Evolutionary conservation across 1,284 basidiomycete genomes (phyloP).

Genomic region (Ceratobasidium sp.): DNA sequence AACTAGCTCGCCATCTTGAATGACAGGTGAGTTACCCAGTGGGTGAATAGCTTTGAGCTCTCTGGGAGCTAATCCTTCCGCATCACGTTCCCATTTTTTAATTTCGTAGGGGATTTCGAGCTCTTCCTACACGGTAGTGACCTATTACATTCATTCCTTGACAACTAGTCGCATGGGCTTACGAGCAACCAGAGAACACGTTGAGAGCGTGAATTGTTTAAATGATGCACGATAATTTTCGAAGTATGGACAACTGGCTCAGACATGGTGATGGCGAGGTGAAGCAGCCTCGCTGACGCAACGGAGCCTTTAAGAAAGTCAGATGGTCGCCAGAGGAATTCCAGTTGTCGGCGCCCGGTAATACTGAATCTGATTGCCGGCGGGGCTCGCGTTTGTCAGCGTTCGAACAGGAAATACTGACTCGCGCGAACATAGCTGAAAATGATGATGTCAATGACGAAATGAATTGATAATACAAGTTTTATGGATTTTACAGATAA

Average conservation of each 20-base stretch:
- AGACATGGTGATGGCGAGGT: background rate
- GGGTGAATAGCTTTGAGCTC: conserved; percentile 54
- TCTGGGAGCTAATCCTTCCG: conserved; percentile 52
- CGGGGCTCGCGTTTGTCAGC: too few relatives aligned
- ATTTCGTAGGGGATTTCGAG: conserved; percentile 25
- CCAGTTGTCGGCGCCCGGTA: background rate
- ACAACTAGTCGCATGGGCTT: conserved; percentile 21
- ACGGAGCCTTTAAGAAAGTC: background rate
- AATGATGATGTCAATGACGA: too few relatives aligned
- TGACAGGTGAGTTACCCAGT: conserved; percentile 57
- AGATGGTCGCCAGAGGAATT: too few relatives aligned
- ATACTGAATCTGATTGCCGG: background rate
- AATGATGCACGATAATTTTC: conserved; percentile 55
- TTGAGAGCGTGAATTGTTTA: conserved; percentile 60
- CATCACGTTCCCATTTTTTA: conserved; percentile 53
- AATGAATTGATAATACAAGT: background rate
- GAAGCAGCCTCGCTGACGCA: background rate
- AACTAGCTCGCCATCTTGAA: conserved; percentile 55
- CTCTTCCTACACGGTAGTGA: conserved; percentile 2
- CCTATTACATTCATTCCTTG: background rate
- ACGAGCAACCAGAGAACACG: conserved; percentile 64
- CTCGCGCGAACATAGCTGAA: too few relatives aligned
- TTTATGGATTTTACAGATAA: conserved; percentile 7
- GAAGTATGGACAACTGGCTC: background rate
- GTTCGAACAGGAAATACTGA: too few relatives aligned